phyloP scores from a whole-genome alignment of 1,284 basidiomycete species.

The Tremellales sp. region DNA sequence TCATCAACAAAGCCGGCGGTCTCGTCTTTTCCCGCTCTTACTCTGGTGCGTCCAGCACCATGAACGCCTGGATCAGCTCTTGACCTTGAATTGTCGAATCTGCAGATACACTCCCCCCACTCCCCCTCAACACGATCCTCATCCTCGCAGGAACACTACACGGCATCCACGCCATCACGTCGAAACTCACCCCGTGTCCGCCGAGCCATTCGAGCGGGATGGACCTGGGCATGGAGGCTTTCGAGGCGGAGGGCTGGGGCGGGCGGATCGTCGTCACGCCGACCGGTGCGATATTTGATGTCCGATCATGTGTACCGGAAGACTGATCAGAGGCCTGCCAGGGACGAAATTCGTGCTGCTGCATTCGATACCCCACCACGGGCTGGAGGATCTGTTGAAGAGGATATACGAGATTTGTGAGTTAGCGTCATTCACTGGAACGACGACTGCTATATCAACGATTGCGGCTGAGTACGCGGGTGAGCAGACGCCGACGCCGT shows the following conservation, averaged over 20 bases:
- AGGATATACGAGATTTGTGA: constrained; percentile 83
- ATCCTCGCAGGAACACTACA: constrained; percentile 96
- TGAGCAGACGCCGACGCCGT: constrained; percentile 67
- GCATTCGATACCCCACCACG: constrained; percentile 58
- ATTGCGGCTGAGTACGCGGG: neutral
- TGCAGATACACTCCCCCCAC: constrained; percentile 75
- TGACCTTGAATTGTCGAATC: constrained; percentile 1
- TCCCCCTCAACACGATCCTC: constrained; percentile 95
- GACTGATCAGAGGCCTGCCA: constrained; percentile 42
- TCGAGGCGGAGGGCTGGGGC: constrained; percentile 76
- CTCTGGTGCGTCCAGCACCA: constrained; percentile 57
- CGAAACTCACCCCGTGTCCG: constrained; percentile 73
- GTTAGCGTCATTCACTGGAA: constrained; percentile 8
- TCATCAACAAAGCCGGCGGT: constrained; percentile 98
- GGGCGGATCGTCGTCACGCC: constrained; percentile 64
- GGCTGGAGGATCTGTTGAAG: constrained; percentile 67
- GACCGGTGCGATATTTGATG: constrained; percentile 64
- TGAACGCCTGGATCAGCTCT: neutral
- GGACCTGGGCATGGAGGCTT: constrained; percentile 76
- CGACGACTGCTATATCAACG: neutral
- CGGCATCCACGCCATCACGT: constrained; percentile 96
- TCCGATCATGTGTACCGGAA: neutral
- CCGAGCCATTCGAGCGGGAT: constrained; percentile 7
- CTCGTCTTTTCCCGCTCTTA: constrained; percentile 91
- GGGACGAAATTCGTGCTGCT: constrained; percentile 97